Percentiles rank a stretch among this genome's conserved stretches.
These are phyloP conservation scores for Globisporangium paroecandrum DNA, from an alignment of 352 stramenopile species.

Conservation along the genomic window DNA sequence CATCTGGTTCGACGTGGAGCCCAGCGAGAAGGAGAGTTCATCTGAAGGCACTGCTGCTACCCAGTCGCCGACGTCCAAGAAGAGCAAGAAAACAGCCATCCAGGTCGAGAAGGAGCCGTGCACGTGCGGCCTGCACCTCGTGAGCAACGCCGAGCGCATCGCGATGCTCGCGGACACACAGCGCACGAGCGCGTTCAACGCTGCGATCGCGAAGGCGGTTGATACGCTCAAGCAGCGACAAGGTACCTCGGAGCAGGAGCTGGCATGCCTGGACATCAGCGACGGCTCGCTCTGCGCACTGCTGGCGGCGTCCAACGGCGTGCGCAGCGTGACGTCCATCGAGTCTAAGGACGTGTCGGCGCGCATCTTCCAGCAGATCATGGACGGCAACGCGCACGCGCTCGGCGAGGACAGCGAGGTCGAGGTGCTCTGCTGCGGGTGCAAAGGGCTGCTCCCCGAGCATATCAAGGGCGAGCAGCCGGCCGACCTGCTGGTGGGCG, in stretches of 20 bases:
- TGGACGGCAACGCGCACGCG: conserved; percentile 37
- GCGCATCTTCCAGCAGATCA: conserved; percentile 70
- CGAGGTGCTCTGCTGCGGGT: conserved; percentile 62
- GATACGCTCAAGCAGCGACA: conserved; percentile 3
- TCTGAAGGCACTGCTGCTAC: neutral
- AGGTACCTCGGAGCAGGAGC: neutral
- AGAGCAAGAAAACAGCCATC: conserved; percentile 25
- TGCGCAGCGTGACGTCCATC: conserved; percentile 60
- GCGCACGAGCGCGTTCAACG: conserved; percentile 33
- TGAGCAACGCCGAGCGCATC: conserved; percentile 78
- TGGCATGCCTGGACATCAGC: conserved; percentile 71
- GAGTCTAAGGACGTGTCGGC: conserved; percentile 82
- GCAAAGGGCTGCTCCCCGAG: conserved; percentile 57
- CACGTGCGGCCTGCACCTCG: conserved; percentile 68
- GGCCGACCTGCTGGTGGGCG: conserved; percentile 60
- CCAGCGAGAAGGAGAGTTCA: conserved; percentile 5
- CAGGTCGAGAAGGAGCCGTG: conserved; percentile 51
- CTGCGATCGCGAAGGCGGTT: conserved; percentile 40
- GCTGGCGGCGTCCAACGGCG: conserved; percentile 45
- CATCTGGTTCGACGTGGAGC: conserved; percentile 73
- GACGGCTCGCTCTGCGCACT: conserved; percentile 69
- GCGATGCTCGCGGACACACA: conserved; percentile 60
- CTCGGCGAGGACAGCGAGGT: conserved; percentile 23
- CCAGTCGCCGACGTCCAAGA: conserved; percentile 23
- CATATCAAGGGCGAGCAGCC: conserved; percentile 50